phyloP scores from a whole-genome alignment of 2,329 filamentous ascomycete species.

The Aspergillus aculeatus region DNA sequence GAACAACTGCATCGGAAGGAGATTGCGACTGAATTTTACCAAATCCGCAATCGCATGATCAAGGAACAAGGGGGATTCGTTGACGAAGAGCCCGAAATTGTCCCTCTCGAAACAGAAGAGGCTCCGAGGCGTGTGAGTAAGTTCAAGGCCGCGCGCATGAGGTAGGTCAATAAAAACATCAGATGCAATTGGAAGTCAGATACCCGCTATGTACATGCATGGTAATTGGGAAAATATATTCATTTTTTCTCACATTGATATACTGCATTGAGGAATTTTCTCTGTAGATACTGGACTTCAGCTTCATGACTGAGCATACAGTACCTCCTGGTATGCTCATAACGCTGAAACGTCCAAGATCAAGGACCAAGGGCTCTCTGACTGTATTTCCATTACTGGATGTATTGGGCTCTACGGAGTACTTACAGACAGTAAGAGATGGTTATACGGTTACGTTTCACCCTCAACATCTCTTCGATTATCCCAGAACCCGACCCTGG shows the following conservation, averaged over 20 bases:
- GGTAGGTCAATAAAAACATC: slow-evolving; percentile 19
- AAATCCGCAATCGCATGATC: slow-evolving; percentile 77
- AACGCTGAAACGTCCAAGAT: slow-evolving; percentile 29
- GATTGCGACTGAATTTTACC: slow-evolving; percentile 79
- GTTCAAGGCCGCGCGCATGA: slow-evolving; percentile 49
- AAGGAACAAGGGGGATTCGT: slow-evolving; percentile 79
- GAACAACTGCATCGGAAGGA: slow-evolving; percentile 71
- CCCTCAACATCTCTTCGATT: slow-evolving; percentile 30
- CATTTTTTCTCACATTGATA: not conserved
- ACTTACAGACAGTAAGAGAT: slow-evolving; percentile 23
- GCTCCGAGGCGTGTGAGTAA: slow-evolving; percentile 43
- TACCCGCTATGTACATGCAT: slow-evolving; percentile 14
- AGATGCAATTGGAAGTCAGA: slow-evolving; percentile 13
- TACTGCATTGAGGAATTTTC: not conserved
- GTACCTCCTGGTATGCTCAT: slow-evolving; percentile 24
- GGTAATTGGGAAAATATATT: not conserved
- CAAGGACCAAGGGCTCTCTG: slow-evolving; percentile 37
- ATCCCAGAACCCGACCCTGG: not conserved
- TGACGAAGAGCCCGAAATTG: slow-evolving; percentile 65
- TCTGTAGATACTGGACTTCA: slow-evolving; percentile 1
- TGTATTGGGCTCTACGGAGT: slow-evolving; percentile 26
- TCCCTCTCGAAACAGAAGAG: slow-evolving; percentile 66
- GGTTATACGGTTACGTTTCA: slow-evolving; percentile 40
- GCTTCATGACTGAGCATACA: slow-evolving; percentile 8
- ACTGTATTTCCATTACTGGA: slow-evolving; percentile 26